Percentiles rank a stretch among this genome's conserved stretches.
These are phyloP conservation scores for Penicillium capsulatum DNA, from an alignment of 2,329 filamentous ascomycete species.

Conservation along the genomic window DNA sequence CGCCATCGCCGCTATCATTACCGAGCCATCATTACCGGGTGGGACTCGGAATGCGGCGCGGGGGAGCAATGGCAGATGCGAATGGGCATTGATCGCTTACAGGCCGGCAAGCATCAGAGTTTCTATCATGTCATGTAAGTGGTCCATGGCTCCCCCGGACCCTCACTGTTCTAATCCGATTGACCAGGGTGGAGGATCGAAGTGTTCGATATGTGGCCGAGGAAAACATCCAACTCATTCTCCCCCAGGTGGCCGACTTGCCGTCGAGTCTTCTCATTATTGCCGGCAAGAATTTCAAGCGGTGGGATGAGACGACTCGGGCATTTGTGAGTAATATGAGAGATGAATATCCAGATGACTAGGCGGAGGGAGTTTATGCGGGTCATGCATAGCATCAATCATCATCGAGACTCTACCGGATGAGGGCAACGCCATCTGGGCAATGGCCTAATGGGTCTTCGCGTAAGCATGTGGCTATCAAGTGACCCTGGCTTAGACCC, in stretches of 20 bases:
- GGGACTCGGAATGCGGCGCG: conserved; percentile 61
- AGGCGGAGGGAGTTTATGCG: too few relatives aligned
- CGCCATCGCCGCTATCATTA: conserved; percentile 76
- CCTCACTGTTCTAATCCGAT: conserved; percentile 3
- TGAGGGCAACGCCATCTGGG: too few relatives aligned
- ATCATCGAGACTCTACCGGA: too few relatives aligned
- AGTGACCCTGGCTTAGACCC: too few relatives aligned
- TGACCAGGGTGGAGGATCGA: conserved; percentile 59
- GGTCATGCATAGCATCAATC: too few relatives aligned
- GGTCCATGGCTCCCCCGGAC: conserved; percentile 22
- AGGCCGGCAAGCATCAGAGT: conserved; percentile 60
- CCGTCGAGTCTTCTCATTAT: conserved; percentile 54
- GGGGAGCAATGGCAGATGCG: conserved; percentile 60
- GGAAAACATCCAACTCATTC: conserved; percentile 69
- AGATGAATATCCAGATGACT: conserved; percentile 86
- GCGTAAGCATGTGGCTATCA: too few relatives aligned
- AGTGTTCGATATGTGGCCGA: conserved; percentile 72
- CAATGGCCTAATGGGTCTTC: too few relatives aligned
- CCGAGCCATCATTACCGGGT: conserved; percentile 80
- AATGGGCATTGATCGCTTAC: conserved; percentile 59
- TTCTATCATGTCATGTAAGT: conserved; percentile 86
- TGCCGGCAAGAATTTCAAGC: conserved; percentile 82
- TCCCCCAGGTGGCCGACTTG: conserved; percentile 50
- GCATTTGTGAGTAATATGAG: conserved; percentile 77
- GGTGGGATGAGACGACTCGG: conserved; percentile 65